A percentile compares a stretch with the other conserved stretches of the same genome.
Evolutionary conservation across 1,284 basidiomycete species (phyloP).

Genomic region (Chalciporus sp.): DNA sequence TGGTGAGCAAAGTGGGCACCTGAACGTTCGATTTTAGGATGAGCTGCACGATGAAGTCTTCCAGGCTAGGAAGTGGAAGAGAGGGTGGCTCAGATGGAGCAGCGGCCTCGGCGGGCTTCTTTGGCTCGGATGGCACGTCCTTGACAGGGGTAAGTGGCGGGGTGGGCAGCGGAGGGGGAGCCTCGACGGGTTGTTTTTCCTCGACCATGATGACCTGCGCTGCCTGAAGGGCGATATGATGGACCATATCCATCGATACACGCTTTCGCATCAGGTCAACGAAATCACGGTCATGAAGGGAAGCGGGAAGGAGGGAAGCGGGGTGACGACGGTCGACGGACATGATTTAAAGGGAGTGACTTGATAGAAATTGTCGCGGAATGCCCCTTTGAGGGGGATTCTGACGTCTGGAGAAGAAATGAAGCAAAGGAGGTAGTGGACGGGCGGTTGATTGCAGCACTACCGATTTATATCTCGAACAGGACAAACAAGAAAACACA

Average conservation of each 20-base stretch:
- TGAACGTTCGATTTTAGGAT: conserved; percentile 89
- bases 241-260: conserved; percentile 83
- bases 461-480: conserved; percentile 6
- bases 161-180: conserved; percentile 42
- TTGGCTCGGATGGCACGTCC: conserved; percentile 33
- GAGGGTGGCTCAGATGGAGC: conserved; percentile 39
- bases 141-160: conserved; percentile 61
- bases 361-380: conserved; percentile 33
- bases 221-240: conserved; percentile 70
- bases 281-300: conserved; percentile 75
- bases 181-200: conserved; percentile 38
- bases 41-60: conserved; percentile 87
- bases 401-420: conserved; percentile 10
- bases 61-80: conserved; percentile 67
- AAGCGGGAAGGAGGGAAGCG: conserved; percentile 70
- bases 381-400: conserved; percentile 5
- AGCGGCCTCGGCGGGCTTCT: conserved; percentile 38
- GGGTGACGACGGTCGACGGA: conserved; percentile 50
- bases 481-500: conserved; percentile 21
- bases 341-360: conserved; percentile 34
- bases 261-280: conserved; percentile 76
- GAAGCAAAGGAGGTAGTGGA: conserved; percentile 14
- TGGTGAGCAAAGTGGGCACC: conserved; percentile 89
- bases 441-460: neutral
- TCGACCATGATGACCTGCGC: conserved; percentile 66